Evolutionary conservation across 2,329 filamentous ascomycete genomes (phyloP).

Genomic region (Neonectria magnoliae): DNA sequence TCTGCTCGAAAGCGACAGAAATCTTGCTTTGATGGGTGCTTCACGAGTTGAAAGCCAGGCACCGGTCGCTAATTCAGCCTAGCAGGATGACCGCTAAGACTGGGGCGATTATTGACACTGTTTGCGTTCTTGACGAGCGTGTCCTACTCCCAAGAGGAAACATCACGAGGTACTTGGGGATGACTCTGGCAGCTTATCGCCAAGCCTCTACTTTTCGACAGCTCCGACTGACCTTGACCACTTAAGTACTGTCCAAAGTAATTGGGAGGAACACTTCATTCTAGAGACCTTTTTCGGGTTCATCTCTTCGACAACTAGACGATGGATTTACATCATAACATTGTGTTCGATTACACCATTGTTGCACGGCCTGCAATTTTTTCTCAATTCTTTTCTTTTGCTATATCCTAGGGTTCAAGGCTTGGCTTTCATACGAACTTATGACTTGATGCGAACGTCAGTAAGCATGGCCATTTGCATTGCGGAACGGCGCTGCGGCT

Average conservation of each 20-base stretch:
- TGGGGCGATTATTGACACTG: neutral
- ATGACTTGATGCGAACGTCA: slow-evolving; percentile 14
- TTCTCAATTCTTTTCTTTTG: neutral
- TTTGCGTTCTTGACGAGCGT: neutral
- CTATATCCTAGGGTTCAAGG: neutral
- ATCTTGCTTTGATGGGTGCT: neutral
- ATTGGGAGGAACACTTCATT: neutral
- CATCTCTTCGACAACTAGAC: slow-evolving; percentile 9
- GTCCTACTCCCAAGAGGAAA: neutral
- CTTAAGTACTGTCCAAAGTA: neutral
- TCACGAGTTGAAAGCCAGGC: slow-evolving; percentile 11
- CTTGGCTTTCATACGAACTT: slow-evolving; percentile 8
- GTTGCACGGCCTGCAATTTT: neutral
- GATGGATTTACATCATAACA: slow-evolving; percentile 4
- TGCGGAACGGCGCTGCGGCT: slow-evolving; percentile 9
- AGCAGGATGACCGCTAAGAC: neutral
- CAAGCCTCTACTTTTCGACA: neutral
- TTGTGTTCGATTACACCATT: neutral
- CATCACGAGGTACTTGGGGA: neutral
- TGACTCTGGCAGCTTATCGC: neutral
- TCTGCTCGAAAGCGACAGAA: slow-evolving; percentile 4
- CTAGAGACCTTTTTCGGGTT: neutral
- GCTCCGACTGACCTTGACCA: neutral
- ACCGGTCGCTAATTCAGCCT: slow-evolving; percentile 8
- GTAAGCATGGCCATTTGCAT: slow-evolving; percentile 12